Percentiles rank a stretch among this genome's conserved stretches.
These are phyloP conservation scores for Sphaerulina vaccinii DNA, from an alignment of 2,329 filamentous ascomycete genomes.

Conservation along the genomic window DNA sequence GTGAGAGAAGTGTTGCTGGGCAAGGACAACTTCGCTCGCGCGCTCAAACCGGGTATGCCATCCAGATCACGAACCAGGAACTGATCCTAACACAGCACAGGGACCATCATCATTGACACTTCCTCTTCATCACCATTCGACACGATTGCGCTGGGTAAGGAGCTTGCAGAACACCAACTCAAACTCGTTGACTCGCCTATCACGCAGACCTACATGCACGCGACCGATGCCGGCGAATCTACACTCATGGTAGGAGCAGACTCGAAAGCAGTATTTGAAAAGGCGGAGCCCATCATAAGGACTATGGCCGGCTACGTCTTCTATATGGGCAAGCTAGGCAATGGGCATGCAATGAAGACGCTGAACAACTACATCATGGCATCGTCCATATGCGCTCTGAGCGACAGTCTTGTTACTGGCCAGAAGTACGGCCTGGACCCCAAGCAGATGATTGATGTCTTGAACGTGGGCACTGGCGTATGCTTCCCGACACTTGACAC, in stretches of 20 bases:
- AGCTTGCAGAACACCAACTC: constrained; percentile 34
- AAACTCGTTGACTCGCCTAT: constrained; percentile 40
- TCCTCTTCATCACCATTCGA: constrained; percentile 40
- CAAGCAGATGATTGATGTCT: constrained; percentile 43
- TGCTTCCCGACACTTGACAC: constrained; percentile 40
- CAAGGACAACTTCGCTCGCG: constrained; percentile 32
- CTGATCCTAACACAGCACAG: constrained; percentile 9
- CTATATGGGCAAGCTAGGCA: constrained; percentile 38
- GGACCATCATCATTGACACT: constrained; percentile 39
- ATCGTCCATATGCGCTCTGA: constrained; percentile 36
- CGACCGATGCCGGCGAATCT: constrained; percentile 36
- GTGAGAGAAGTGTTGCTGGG: constrained; percentile 36
- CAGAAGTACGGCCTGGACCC: constrained; percentile 41
- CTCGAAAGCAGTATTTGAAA: constrained; percentile 30
- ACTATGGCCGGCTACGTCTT: constrained; percentile 40
- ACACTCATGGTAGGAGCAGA: constrained; percentile 40
- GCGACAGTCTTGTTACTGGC: constrained; percentile 36
- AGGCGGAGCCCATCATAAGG: constrained; percentile 36
- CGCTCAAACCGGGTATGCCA: constrained; percentile 29
- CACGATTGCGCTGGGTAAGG: constrained; percentile 36
- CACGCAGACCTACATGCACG: constrained; percentile 41
- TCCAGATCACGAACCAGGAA: background rate
- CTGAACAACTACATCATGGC: constrained; percentile 42
- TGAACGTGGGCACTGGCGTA: constrained; percentile 44
- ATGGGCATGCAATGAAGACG: constrained; percentile 41